These are phyloP conservation scores for slime mould (Dictyostelium discoideum) DNA, from an alignment of 78 protist genomes.

Conservation along the genomic window DNA sequence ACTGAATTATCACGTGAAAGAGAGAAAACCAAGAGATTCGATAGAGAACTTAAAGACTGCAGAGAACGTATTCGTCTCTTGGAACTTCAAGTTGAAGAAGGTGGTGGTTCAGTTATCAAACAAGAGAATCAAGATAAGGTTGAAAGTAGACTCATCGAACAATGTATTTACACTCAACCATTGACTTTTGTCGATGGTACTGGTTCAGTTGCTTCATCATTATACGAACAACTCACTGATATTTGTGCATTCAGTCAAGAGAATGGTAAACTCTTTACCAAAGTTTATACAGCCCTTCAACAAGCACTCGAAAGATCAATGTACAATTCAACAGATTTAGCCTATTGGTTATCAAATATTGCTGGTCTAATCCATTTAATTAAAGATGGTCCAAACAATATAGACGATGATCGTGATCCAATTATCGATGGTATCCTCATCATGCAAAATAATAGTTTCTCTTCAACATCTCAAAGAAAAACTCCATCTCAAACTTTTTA, in stretches of 20 bases:
- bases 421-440: constrained; percentile 45
- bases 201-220: constrained; percentile 40
- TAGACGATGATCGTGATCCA: constrained; percentile 63
- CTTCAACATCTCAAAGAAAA: not conserved
- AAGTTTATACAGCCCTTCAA: not conserved
- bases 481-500: constrained; percentile 42
- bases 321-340: constrained; percentile 43
- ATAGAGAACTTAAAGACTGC: constrained; percentile 16
- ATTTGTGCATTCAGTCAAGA: constrained; percentile 36
- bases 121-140: constrained; percentile 47
- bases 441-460: not conserved
- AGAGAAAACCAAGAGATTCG: constrained; percentile 20
- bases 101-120: constrained; percentile 28
- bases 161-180: constrained; percentile 46
- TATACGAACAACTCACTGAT: constrained; percentile 14
- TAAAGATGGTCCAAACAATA: constrained; percentile 73
- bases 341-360: constrained; percentile 62
- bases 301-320: constrained; percentile 49
- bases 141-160: constrained; percentile 51
- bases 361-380: constrained; percentile 56
- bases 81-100: constrained; percentile 5
- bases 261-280: constrained; percentile 37
- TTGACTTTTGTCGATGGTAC: constrained; percentile 57
- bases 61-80: constrained; percentile 36
- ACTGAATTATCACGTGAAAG: constrained; percentile 24